Conservation (phyloP, 1,284 basidiomycete genomes). For the Puccinia hordei region DNA sequence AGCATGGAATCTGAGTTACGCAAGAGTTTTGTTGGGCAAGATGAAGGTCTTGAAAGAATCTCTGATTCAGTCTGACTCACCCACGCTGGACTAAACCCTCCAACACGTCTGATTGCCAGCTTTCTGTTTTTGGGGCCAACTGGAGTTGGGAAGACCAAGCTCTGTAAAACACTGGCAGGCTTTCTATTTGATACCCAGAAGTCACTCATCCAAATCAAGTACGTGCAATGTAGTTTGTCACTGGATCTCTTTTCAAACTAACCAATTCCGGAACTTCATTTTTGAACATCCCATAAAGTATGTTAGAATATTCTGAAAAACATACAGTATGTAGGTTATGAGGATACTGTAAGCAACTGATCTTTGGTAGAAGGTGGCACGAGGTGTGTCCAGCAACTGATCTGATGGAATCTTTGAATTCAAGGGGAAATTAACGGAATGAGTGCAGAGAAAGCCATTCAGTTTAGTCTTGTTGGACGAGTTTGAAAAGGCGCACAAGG, state of each 20-base stretch:
- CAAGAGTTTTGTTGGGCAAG: slow-evolving; percentile 80
- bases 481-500: slow-evolving; percentile 77
- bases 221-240: not conserved
- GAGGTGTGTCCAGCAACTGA: not conserved
- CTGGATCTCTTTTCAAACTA: slow-evolving; percentile 60
- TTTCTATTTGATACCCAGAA: slow-evolving; percentile 87
- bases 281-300: not conserved
- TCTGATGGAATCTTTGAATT: not conserved
- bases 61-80: slow-evolving; percentile 80
- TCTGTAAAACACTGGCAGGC: slow-evolving; percentile 79
- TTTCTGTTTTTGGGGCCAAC: slow-evolving; percentile 88
- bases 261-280: not conserved
- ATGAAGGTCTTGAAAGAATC: slow-evolving; percentile 76
- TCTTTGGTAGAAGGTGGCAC: not conserved
- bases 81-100: slow-evolving; percentile 81
- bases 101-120: slow-evolving; percentile 82
- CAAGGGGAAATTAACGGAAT: slow-evolving; percentile 76
- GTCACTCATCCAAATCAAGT: slow-evolving; percentile 65
- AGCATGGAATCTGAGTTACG: slow-evolving; percentile 79
- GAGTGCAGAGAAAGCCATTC: slow-evolving; percentile 78
- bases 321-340: slow-evolving; percentile 72
- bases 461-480: slow-evolving; percentile 83
- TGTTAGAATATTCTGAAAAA: slow-evolving; percentile 73
- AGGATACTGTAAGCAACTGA: slow-evolving; percentile 56
- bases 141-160: slow-evolving; percentile 83